phyloP scores from a whole-genome alignment of 306 rosid species.

The Dryas drummondii region DNA sequence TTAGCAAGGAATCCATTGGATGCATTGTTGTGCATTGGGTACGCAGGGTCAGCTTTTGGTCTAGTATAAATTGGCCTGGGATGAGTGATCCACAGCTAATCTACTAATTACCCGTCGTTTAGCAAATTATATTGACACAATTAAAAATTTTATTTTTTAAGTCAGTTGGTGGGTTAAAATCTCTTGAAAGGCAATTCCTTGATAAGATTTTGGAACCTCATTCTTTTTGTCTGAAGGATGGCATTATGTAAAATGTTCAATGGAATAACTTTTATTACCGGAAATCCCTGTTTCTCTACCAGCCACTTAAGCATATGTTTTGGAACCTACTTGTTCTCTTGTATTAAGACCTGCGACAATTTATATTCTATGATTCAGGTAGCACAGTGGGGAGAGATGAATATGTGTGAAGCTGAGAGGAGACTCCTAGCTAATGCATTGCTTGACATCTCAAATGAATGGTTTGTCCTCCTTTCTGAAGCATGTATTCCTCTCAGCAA shows the following conservation, averaged over 20 bases:
- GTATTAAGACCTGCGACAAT: neutral
- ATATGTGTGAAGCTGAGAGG: slow-evolving; percentile 95
- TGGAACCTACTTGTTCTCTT: neutral
- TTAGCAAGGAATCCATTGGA: too few species aligned
- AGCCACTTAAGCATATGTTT: slow-evolving; percentile 8
- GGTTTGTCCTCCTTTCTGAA: slow-evolving; percentile 93
- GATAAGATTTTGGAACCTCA: neutral
- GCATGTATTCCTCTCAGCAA: slow-evolving; percentile 90
- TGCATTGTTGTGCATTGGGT: too few species aligned
- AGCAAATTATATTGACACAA: neutral
- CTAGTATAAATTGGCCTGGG: too few species aligned
- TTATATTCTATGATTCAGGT: slow-evolving; percentile 45
- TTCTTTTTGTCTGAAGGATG: neutral
- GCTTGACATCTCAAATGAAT: slow-evolving; percentile 90
- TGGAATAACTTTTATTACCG: slow-evolving; percentile 2
- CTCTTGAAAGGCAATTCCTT: neutral
- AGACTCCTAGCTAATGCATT: slow-evolving; percentile 92
- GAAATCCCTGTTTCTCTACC: neutral
- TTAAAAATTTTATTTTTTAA: slow-evolving; percentile 11
- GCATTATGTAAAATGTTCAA: slow-evolving; percentile 10
- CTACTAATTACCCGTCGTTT: neutral
- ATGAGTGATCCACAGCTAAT: too few species aligned
- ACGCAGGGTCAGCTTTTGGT: too few species aligned
- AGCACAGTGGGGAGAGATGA: slow-evolving; percentile 97
- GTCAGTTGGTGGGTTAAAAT: slow-evolving; percentile 2